These are phyloP conservation scores for Aspergillus pseudoterreus DNA, from an alignment of 2,329 filamentous ascomycete species.

Conservation along the genomic window DNA sequence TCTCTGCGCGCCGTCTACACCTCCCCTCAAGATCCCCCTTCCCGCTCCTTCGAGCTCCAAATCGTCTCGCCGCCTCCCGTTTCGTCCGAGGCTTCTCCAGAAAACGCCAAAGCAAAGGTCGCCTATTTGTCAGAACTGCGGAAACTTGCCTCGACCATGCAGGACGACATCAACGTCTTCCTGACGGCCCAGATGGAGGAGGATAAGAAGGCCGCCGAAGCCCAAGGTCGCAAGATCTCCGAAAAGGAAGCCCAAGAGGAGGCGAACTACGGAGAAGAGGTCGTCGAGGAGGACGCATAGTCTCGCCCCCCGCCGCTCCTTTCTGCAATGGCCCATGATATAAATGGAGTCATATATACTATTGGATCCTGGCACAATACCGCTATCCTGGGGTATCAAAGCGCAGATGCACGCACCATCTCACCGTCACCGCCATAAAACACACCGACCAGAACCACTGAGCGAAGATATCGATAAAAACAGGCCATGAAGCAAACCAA, in stretches of 20 bases:
- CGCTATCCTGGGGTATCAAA: conserved; percentile 37
- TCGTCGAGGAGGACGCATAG: conserved; percentile 61
- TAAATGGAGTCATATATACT: conserved; percentile 8
- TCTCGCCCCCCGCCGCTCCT: not conserved
- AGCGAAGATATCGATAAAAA: conserved; percentile 12
- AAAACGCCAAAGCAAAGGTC: conserved; percentile 42
- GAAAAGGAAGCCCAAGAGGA: conserved; percentile 43
- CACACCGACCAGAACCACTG: conserved; percentile 12
- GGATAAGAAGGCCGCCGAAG: conserved; percentile 46
- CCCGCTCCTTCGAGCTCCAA: conserved; percentile 31
- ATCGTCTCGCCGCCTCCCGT: conserved; percentile 21
- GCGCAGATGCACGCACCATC: conserved; percentile 22
- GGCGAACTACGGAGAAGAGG: conserved; percentile 79
- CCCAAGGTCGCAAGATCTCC: conserved; percentile 31
- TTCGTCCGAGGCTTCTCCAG: conserved; percentile 13
- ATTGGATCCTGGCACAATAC: conserved; percentile 19
- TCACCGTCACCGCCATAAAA: conserved; percentile 7
- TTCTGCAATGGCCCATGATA: conserved; percentile 8
- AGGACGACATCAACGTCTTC: conserved; percentile 57
- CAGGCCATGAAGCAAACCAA: conserved; percentile 14
- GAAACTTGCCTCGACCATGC: conserved; percentile 47
- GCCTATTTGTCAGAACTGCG: conserved; percentile 53
- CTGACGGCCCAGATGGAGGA: conserved; percentile 61
- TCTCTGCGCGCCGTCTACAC: conserved; percentile 25
- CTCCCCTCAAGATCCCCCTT: conserved; percentile 20